These are phyloP conservation scores for Gastrodia elata DNA, from an alignment of 106 monocot species.

Conservation along the genomic window DNA sequence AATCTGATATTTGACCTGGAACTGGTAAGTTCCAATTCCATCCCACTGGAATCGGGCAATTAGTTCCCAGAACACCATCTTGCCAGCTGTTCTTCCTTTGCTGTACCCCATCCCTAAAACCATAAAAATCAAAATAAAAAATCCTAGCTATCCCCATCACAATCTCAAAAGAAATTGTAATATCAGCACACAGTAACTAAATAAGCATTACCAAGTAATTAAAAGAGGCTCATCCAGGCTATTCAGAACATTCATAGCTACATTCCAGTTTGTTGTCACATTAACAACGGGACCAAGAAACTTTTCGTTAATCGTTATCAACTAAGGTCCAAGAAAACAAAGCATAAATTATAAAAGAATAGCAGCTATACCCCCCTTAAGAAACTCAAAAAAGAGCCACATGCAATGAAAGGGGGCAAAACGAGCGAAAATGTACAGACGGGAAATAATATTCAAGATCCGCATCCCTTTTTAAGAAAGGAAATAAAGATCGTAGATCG, in stretches of 20 bases:
- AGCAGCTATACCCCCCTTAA: too few species aligned
- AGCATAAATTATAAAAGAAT: not conserved
- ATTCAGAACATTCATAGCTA: conserved; percentile 71
- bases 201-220: conserved; percentile 49
- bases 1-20: conserved; percentile 91
- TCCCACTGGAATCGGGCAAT: conserved; percentile 78
- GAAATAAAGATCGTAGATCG: not conserved
- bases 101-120: conserved; percentile 58
- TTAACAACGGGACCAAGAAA: conserved; percentile 79
- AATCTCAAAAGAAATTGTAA: not conserved
- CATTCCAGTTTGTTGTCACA: conserved; percentile 71
- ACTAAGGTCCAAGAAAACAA: conserved; percentile 15
- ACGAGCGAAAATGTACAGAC: not conserved
- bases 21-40: conserved; percentile 96
- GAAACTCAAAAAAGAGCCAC: not conserved
- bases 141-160: not conserved
- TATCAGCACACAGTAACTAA: not conserved
- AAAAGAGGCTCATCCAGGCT: conserved; percentile 70
- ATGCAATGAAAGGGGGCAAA: not conserved
- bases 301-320: conserved; percentile 62
- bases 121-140: not conserved
- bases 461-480: not conserved
- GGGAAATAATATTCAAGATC: not conserved
- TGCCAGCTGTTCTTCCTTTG: conserved; percentile 79
- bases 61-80: conserved; percentile 88